These are phyloP conservation scores for Lavandula angustifolia DNA, from an alignment of 257 asterid genomes.

Conservation along the genomic window DNA sequence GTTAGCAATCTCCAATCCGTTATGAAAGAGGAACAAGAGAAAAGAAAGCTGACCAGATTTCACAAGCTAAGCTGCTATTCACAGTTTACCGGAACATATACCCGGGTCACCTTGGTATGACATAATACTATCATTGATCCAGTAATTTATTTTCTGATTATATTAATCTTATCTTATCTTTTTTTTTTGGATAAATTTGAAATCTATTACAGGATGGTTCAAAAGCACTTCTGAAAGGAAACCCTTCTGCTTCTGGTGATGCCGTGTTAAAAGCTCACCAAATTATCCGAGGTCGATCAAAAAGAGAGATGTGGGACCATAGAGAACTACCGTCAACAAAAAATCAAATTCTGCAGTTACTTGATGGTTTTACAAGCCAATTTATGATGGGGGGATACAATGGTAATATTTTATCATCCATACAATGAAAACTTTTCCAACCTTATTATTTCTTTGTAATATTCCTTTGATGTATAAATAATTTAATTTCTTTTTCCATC, in stretches of 20 bases:
- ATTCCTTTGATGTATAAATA: constrained; percentile 29
- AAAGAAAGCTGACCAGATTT: constrained; percentile 57
- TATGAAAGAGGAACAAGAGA: constrained; percentile 74
- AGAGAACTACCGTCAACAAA: constrained; percentile 61
- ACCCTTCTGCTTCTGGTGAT: constrained; percentile 71
- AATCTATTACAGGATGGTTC: constrained; percentile 83
- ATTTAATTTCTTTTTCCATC: constrained; percentile 30
- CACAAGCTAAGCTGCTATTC: constrained; percentile 63
- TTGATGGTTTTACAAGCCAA: constrained; percentile 68
- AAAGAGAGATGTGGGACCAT: constrained; percentile 70
- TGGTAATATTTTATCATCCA: constrained; percentile 47
- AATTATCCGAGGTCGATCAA: constrained; percentile 67
- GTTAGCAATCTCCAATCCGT: constrained; percentile 61
- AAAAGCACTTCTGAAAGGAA: constrained; percentile 77
- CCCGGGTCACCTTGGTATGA: constrained; percentile 78
- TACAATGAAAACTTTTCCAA: not conserved
- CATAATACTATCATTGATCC: constrained; percentile 15
- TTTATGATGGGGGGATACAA: constrained; percentile 84
- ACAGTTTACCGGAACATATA: constrained; percentile 81
- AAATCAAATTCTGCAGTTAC: constrained; percentile 51
- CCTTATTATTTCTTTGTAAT: constrained; percentile 25
- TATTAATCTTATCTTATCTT: constrained; percentile 9
- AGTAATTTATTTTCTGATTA: constrained; percentile 11
- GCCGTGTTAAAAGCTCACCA: constrained; percentile 64
- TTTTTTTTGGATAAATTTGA: not conserved